phyloP scores from a whole-genome alignment of 2,329 filamentous ascomycete species.

The Nemania sp. region DNA sequence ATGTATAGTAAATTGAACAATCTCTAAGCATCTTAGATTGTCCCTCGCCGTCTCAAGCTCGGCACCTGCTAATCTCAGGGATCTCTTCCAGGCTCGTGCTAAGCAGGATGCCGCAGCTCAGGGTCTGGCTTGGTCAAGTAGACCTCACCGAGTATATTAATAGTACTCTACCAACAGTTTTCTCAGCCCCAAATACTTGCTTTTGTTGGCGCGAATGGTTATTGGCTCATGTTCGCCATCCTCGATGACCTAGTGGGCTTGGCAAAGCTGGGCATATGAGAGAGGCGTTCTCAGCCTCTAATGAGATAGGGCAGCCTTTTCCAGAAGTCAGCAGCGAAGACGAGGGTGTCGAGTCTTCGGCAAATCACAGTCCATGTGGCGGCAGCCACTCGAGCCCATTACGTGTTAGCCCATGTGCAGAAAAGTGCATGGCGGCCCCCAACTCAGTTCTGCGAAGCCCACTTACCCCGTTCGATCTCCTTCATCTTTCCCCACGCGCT shows the following conservation, averaged over 20 bases:
- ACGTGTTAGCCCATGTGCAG: background rate
- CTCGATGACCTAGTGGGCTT: background rate
- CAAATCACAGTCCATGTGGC: slow-evolving; percentile 3
- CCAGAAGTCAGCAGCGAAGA: background rate
- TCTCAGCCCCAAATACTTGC: background rate
- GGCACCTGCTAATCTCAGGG: background rate
- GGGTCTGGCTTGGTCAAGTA: too few species aligned
- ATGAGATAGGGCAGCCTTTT: background rate
- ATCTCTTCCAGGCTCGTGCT: background rate
- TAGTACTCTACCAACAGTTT: background rate
- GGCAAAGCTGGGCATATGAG: background rate
- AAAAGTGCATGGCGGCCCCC: background rate
- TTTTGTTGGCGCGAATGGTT: slow-evolving; percentile 1
- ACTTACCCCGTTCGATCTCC: background rate
- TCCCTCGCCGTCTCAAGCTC: background rate
- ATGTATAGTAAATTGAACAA: background rate
- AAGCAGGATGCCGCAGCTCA: too few species aligned
- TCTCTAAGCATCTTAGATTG: background rate
- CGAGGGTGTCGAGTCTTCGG: background rate
- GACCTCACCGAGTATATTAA: too few species aligned
- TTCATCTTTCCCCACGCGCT: background rate
- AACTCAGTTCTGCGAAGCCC: background rate
- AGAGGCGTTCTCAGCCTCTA: background rate
- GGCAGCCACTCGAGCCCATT: background rate
- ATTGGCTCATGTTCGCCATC: slow-evolving; percentile 7